Percentiles rank a stretch among this genome's conserved stretches.
These are phyloP conservation scores for Yamadazyma conglobata DNA, from an alignment of 1,139 yeast species.

Conservation along the genomic window DNA sequence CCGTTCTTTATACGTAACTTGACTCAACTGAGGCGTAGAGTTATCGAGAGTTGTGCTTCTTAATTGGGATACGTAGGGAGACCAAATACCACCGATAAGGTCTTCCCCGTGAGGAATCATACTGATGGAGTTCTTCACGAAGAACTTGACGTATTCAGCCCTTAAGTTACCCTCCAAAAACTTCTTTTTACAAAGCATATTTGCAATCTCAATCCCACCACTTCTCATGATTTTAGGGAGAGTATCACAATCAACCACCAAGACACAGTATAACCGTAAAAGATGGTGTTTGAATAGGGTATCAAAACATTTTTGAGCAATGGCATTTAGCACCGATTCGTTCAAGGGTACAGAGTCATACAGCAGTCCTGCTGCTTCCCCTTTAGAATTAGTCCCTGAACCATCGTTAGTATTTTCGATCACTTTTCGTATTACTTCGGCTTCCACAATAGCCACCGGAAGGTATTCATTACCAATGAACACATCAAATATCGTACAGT, in stretches of 20 bases:
- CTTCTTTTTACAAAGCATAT: slow-evolving; percentile 81
- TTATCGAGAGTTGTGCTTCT: slow-evolving; percentile 47
- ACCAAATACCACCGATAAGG: slow-evolving; percentile 81
- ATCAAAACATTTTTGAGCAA: slow-evolving; percentile 73
- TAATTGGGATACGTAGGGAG: slow-evolving; percentile 60
- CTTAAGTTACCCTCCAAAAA: slow-evolving; percentile 74
- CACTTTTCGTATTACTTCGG: slow-evolving; percentile 58
- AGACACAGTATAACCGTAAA: slow-evolving; percentile 76
- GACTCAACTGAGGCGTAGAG: slow-evolving; percentile 61
- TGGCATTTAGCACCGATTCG: slow-evolving; percentile 59
- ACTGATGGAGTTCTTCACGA: slow-evolving; percentile 61
- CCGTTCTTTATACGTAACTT: slow-evolving; percentile 67
- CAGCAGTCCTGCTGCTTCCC: slow-evolving; percentile 10
- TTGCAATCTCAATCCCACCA: slow-evolving; percentile 90
- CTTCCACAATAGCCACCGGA: slow-evolving; percentile 85
- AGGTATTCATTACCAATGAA: slow-evolving; percentile 80
- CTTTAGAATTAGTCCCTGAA: slow-evolving; percentile 4
- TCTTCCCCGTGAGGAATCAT: slow-evolving; percentile 78
- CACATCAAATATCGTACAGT: slow-evolving; percentile 89
- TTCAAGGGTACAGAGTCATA: slow-evolving; percentile 40
- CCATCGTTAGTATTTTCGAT: slow-evolving; percentile 17
- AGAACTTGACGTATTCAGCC: slow-evolving; percentile 80
- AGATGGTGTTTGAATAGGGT: slow-evolving; percentile 67
- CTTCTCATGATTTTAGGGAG: slow-evolving; percentile 80
- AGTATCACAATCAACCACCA: slow-evolving; percentile 77